phyloP scores from a whole-genome alignment of 805 yeast genomes.

The Lachancea kluyveri region DNA sequence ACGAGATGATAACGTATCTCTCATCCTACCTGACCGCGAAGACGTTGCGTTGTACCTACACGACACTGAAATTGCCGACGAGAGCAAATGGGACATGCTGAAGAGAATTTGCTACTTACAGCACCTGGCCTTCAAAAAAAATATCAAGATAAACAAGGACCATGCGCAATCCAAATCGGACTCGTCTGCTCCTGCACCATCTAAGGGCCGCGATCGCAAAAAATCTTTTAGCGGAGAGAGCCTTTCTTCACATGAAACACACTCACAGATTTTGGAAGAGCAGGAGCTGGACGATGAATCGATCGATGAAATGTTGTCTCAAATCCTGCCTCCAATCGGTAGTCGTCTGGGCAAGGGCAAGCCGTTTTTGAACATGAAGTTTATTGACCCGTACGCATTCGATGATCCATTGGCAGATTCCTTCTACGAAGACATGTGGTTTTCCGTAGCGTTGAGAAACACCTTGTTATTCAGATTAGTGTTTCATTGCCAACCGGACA shows the following conservation, averaged over 20 bases:
- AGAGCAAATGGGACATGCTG: conserved; percentile 63
- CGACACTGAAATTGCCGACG: conserved; percentile 40
- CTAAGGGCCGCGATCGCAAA: too few relatives aligned
- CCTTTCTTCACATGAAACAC: conserved; percentile 10
- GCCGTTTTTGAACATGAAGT: conserved; percentile 31
- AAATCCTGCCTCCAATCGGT: conserved; percentile 20
- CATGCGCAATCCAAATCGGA: too few relatives aligned
- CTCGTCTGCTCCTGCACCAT: too few relatives aligned
- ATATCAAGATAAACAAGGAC: conserved; percentile 30
- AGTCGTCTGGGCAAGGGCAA: conserved; percentile 8
- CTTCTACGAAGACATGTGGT: conserved; percentile 84
- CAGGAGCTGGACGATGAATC: conserved; percentile 26
- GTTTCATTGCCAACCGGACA: conserved; percentile 94
- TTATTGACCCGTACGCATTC: conserved; percentile 83
- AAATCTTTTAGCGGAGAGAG: conserved; percentile 1
- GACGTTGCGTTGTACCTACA: conserved; percentile 52
- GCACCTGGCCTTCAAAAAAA: conserved; percentile 51
- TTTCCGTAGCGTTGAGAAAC: conserved; percentile 73
- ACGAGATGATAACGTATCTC: conserved; percentile 18
- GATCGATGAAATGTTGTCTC: conserved; percentile 25
- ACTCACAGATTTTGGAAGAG: conserved; percentile 16
- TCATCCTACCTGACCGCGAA: conserved; percentile 50
- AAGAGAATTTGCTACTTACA: conserved; percentile 68
- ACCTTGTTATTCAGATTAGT: conserved; percentile 76
- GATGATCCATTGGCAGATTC: conserved; percentile 80